Evolutionary conservation across 768 basidiomycete genomes (phyloP).

Genomic region (Lactarius psammicola): DNA sequence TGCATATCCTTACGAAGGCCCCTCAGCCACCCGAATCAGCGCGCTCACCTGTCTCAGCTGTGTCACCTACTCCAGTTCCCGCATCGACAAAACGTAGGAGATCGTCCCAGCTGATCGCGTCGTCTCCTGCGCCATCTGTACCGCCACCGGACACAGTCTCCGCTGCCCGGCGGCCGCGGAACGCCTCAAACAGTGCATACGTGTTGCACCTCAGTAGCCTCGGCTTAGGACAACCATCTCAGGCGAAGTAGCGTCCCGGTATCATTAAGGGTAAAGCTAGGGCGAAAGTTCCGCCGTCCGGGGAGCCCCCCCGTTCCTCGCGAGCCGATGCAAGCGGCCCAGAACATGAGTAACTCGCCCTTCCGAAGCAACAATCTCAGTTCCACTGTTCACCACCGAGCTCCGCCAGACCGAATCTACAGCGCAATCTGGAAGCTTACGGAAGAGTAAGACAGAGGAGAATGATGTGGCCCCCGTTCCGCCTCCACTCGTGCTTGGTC

Average conservation of each 20-base stretch:
- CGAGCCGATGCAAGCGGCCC: not conserved
- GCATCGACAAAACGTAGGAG: slow-evolving; percentile 16
- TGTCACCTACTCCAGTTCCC: not conserved
- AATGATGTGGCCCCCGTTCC: not conserved
- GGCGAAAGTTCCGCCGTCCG: not conserved
- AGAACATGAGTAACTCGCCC: not conserved
- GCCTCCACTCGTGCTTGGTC: not conserved
- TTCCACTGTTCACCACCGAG: not conserved
- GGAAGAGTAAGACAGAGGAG: not conserved
- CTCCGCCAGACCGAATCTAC: not conserved
- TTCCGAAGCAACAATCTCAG: not conserved
- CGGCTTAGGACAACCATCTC: not conserved
- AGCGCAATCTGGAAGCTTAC: not conserved
- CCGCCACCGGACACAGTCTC: not conserved
- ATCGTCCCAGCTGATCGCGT: slow-evolving; percentile 7
- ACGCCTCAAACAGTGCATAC: not conserved
- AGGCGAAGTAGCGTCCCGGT: not conserved
- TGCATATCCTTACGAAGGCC: slow-evolving; percentile 19
- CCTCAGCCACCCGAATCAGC: slow-evolving; percentile 21
- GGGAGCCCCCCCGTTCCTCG: not conserved
- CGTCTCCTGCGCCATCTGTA: slow-evolving; percentile 8
- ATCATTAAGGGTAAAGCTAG: slow-evolving; percentile 1
- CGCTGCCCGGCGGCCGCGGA: not conserved
- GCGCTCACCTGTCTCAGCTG: slow-evolving; percentile 8
- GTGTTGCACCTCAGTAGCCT: not conserved